Percentiles rank a stretch among this genome's conserved stretches.
Conservation (phyloP, 148 eudicot species). For the Polygonum maritimum region DNA sequence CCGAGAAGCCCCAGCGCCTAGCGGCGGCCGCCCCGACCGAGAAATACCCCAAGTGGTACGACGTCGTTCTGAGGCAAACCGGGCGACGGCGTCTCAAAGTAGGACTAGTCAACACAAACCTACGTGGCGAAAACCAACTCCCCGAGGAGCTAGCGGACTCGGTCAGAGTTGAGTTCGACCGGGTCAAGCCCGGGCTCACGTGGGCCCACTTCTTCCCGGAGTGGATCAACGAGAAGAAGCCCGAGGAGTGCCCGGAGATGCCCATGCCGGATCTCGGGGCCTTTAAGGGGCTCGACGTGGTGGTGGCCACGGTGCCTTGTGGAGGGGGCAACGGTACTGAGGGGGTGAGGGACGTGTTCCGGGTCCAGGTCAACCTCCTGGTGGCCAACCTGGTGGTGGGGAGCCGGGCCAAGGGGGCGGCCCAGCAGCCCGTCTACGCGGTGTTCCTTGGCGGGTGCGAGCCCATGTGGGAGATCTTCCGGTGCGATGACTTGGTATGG, state of each 20-base stretch:
- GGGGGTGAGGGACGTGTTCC: constrained; percentile 45
- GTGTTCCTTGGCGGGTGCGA: constrained; percentile 56
- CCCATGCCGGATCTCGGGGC: constrained; percentile 45
- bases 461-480: constrained; percentile 74
- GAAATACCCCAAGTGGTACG: constrained; percentile 37
- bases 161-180: constrained; percentile 26
- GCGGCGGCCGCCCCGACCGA: background rate
- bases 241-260: constrained; percentile 44
- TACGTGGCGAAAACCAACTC: background rate
- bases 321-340: background rate
- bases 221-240: constrained; percentile 43
- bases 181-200: constrained; percentile 11
- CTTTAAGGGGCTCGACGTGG: constrained; percentile 33
- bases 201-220: constrained; percentile 53
- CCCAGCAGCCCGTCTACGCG: constrained; percentile 23
- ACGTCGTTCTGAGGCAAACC: constrained; percentile 14
- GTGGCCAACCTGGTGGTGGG: constrained; percentile 45
- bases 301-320: constrained; percentile 54
- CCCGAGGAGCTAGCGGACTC: constrained; percentile 18
- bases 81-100: constrained; percentile 22
- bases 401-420: constrained; percentile 12
- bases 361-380: constrained; percentile 56
- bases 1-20: background rate
- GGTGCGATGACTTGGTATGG: constrained; percentile 65
- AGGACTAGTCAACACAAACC: constrained; percentile 43